phyloP scores from a whole-genome alignment of 257 asterid genomes.

The Datura wrightii region DNA sequence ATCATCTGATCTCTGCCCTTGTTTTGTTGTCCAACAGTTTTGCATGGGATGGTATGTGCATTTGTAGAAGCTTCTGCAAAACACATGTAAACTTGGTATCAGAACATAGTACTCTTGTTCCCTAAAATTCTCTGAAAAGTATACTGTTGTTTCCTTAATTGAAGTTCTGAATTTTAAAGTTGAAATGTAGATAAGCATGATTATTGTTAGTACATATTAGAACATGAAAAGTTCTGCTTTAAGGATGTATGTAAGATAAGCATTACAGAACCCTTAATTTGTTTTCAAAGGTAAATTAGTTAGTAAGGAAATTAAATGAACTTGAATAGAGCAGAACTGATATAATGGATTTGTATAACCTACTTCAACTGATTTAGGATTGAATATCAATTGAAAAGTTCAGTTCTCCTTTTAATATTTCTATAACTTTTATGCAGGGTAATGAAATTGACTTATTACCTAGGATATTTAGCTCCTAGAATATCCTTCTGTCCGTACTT shows the following conservation, averaged over 20 bases:
- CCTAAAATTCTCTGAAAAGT: background rate
- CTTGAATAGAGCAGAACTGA: background rate
- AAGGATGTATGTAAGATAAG: too few species aligned
- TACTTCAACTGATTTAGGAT: background rate
- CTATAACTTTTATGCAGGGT: constrained; percentile 26
- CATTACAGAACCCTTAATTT: too few species aligned
- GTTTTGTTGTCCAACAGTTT: constrained; percentile 83
- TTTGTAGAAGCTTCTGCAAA: constrained; percentile 82
- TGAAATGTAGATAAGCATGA: background rate
- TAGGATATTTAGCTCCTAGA: constrained; percentile 51
- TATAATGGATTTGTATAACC: background rate
- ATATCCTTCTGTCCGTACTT: constrained; percentile 62
- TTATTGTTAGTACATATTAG: background rate
- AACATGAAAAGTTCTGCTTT: background rate
- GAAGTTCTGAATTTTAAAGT: background rate
- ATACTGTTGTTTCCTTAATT: background rate
- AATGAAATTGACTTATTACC: constrained; percentile 33
- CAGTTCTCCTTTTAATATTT: background rate
- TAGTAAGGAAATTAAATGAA: background rate
- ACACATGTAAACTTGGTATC: constrained; percentile 14
- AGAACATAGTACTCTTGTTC: background rate
- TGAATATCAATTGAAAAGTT: background rate
- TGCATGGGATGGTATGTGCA: constrained; percentile 64
- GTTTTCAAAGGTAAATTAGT: background rate
- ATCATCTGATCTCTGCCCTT: constrained; percentile 83